Conservation (phyloP, 2,329 filamentous ascomycete genomes). For the Colletotrichum aenigma region DNA sequence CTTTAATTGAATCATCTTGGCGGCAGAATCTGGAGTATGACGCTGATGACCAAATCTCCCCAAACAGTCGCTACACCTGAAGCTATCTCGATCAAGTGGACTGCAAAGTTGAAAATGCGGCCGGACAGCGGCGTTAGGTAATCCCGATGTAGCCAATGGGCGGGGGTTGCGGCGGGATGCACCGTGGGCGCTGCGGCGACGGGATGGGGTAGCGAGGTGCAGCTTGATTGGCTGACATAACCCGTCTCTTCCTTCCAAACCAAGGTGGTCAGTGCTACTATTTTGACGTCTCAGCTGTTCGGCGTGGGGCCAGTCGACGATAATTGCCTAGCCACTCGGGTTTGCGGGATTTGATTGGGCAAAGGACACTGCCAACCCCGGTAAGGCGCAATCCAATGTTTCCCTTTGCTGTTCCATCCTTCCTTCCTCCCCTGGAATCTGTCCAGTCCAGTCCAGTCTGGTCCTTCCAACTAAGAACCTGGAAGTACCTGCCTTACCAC, state of each 20-base stretch:
- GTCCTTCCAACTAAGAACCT: neutral
- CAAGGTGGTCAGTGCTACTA: slow-evolving; percentile 14
- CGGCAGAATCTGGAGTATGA: slow-evolving; percentile 24
- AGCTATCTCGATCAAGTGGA: slow-evolving; percentile 17
- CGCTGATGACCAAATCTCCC: slow-evolving; percentile 3
- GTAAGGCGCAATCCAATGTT: slow-evolving; percentile 14
- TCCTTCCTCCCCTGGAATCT: neutral
- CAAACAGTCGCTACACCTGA: neutral
- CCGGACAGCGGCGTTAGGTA: neutral
- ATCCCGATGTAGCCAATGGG: neutral
- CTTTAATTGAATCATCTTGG: slow-evolving; percentile 92
- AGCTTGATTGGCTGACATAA: neutral
- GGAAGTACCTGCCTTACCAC: neutral
- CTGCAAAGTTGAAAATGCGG: slow-evolving; percentile 13
- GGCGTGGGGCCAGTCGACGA: neutral
- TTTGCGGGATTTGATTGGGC: neutral
- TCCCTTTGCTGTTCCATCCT: slow-evolving; percentile 4
- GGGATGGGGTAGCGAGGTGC: neutral
- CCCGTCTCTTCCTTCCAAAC: neutral
- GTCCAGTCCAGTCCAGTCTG: neutral
- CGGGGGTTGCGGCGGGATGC: neutral
- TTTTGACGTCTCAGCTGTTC: slow-evolving; percentile 20
- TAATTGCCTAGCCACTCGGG: slow-evolving; percentile 9
- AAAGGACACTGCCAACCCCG: neutral
- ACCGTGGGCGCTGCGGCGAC: neutral